Conservation (phyloP, 257 asterid species). For the Solanum raphanifolium region DNA sequence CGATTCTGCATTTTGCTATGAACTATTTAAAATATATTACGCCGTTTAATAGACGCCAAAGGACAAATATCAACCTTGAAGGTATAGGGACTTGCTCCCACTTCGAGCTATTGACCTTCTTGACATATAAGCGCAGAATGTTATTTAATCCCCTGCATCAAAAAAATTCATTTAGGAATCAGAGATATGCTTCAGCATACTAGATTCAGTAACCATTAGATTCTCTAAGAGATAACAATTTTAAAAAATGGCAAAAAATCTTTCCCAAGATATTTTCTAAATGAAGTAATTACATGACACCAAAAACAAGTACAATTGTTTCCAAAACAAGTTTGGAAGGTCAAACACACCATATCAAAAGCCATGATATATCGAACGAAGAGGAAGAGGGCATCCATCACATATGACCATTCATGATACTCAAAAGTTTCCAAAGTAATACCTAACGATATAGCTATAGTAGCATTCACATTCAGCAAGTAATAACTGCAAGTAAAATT, state of each 20-base stretch:
- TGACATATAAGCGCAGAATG: slow-evolving; percentile 74
- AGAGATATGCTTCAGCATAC: background rate
- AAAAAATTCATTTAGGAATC: slow-evolving; percentile 1
- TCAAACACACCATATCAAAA: background rate
- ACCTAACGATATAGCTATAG: background rate
- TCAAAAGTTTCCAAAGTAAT: background rate
- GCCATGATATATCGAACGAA: background rate
- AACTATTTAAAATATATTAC: background rate
- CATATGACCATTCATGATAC: background rate
- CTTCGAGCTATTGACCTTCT: slow-evolving; percentile 68
- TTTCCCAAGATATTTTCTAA: background rate
- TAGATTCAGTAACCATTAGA: background rate
- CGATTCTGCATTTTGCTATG: background rate
- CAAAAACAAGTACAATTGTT: background rate
- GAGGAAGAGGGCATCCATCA: background rate
- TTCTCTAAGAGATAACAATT: background rate
- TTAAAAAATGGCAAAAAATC: background rate
- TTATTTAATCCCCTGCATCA: slow-evolving; percentile 83
- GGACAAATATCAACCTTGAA: slow-evolving; percentile 44
- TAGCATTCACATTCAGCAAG: background rate
- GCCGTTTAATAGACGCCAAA: background rate
- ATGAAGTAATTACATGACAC: background rate
- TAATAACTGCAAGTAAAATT: background rate
- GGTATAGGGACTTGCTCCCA: slow-evolving; percentile 91
- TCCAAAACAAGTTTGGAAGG: background rate